These are phyloP conservation scores for Ceratocystis variospora DNA, from an alignment of 2,329 filamentous ascomycete species.

Conservation along the genomic window DNA sequence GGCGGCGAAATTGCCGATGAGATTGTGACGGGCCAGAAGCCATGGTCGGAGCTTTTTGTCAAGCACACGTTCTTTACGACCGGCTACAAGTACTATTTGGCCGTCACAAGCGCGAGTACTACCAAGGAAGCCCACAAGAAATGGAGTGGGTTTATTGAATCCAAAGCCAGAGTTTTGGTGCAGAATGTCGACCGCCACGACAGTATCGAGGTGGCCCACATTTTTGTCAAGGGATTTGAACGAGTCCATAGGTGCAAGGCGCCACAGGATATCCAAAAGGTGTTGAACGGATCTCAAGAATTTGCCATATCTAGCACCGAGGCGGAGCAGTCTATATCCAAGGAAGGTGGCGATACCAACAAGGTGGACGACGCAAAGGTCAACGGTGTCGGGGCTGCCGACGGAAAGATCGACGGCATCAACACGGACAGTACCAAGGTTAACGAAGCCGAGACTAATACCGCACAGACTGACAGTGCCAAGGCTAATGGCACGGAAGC, in stretches of 20 bases:
- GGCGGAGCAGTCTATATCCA: not conserved
- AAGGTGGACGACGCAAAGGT: slow-evolving; percentile 31
- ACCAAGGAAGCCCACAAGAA: slow-evolving; percentile 71
- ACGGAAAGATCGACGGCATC: slow-evolving; percentile 22
- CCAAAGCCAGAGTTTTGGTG: slow-evolving; percentile 77
- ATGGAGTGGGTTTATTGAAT: slow-evolving; percentile 88
- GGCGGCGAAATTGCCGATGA: slow-evolving; percentile 64
- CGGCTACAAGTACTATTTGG: slow-evolving; percentile 92
- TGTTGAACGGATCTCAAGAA: slow-evolving; percentile 39
- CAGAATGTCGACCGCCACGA: slow-evolving; percentile 67
- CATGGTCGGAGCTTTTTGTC: slow-evolving; percentile 78
- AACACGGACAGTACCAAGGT: no score
- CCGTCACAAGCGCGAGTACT: slow-evolving; percentile 68
- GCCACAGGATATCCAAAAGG: slow-evolving; percentile 38
- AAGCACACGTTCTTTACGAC: slow-evolving; percentile 88
- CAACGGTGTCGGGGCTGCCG: slow-evolving; percentile 22
- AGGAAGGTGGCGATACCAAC: slow-evolving; percentile 23
- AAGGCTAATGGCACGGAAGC: slow-evolving; percentile 20
- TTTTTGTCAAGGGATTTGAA: slow-evolving; percentile 87
- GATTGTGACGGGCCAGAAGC: slow-evolving; percentile 61
- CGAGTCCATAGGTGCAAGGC: slow-evolving; percentile 57
- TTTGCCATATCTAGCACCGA: slow-evolving; percentile 28
- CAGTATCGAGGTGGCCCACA: slow-evolving; percentile 70
- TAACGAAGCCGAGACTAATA: no score
- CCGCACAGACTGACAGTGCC: no score